A percentile compares a stretch with the other conserved stretches of the same genome.
phyloP scores from a whole-genome alignment of 2,329 filamentous ascomycete species.

The Colletotrichum lindemuthianum region DNA sequence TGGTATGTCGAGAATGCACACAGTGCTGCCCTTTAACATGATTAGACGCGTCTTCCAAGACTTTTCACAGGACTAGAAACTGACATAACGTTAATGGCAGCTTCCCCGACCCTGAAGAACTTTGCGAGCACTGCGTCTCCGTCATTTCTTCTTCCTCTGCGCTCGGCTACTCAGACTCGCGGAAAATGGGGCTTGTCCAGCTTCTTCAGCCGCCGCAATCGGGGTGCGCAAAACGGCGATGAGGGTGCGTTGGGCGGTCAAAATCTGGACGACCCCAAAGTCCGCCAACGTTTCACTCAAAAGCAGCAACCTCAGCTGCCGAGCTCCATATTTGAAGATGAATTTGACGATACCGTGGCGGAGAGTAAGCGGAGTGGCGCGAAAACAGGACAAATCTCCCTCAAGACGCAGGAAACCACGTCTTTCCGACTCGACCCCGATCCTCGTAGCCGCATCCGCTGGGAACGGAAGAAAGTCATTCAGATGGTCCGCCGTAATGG shows the following conservation, averaged over 20 bases:
- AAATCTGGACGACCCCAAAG: constrained; percentile 55
- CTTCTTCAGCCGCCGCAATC: constrained; percentile 45
- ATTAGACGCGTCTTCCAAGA: neutral
- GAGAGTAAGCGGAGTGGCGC: constrained; percentile 45
- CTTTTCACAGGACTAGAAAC: neutral
- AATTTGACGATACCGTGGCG: constrained; percentile 52
- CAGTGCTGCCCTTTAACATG: neutral
- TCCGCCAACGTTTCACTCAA: constrained; percentile 52
- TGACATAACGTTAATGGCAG: constrained; percentile 18
- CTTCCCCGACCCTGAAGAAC: constrained; percentile 24
- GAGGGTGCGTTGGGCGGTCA: constrained; percentile 42
- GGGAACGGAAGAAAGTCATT: constrained; percentile 87
- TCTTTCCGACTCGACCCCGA: constrained; percentile 77
- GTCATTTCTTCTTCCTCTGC: constrained; percentile 39
- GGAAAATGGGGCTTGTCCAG: constrained; percentile 54
- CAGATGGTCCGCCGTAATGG: constrained; percentile 76
- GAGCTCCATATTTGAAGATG: constrained; percentile 73
- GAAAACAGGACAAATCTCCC: constrained; percentile 45
- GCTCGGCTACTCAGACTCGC: constrained; percentile 47
- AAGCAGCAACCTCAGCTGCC: constrained; percentile 51
- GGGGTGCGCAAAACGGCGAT: neutral
- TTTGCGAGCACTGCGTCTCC: constrained; percentile 16
- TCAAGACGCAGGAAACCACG: constrained; percentile 61
- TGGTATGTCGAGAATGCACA: constrained; percentile 25
- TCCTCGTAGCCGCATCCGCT: constrained; percentile 75